A percentile compares a stretch with the other conserved stretches of the same genome.
phyloP scores from a whole-genome alignment of 345 rosid species.

The Tarenaya hassleriana region DNA sequence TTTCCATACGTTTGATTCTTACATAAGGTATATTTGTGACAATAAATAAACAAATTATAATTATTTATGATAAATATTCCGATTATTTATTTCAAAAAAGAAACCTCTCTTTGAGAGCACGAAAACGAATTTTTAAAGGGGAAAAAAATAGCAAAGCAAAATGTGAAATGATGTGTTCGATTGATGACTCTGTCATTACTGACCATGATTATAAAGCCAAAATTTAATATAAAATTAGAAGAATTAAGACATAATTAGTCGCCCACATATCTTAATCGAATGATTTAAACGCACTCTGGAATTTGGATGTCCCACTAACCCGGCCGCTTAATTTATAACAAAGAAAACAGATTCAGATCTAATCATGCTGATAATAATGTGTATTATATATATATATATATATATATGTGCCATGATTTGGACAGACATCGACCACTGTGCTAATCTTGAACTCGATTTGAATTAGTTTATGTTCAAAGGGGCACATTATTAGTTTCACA shows the following conservation, averaged over 20 bases:
- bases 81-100: too few species aligned
- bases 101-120: too few species aligned
- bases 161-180: too few species aligned
- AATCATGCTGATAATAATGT: conserved; percentile 14
- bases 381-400: background rate
- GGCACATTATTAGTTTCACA: conserved; percentile 21
- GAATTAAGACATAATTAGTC: conserved; percentile 20
- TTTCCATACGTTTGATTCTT: too few species aligned
- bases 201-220: too few species aligned
- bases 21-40: too few species aligned
- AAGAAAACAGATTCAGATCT: conserved; percentile 26
- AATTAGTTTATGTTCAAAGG: conserved; percentile 14
- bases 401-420: conserved; percentile 14
- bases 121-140: too few species aligned
- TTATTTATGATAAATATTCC: too few species aligned
- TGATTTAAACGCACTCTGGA: conserved; percentile 21
- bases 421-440: conserved; percentile 22
- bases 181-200: too few species aligned
- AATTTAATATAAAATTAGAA: background rate
- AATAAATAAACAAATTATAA: too few species aligned
- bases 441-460: conserved; percentile 17
- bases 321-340: conserved; percentile 25
- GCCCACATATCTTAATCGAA: conserved; percentile 21
- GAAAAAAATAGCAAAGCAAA: too few species aligned
- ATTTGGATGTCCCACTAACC: conserved; percentile 21